These are phyloP conservation scores for Lyophyllum shimeji DNA, from an alignment of 768 basidiomycete genomes.

Conservation along the genomic window DNA sequence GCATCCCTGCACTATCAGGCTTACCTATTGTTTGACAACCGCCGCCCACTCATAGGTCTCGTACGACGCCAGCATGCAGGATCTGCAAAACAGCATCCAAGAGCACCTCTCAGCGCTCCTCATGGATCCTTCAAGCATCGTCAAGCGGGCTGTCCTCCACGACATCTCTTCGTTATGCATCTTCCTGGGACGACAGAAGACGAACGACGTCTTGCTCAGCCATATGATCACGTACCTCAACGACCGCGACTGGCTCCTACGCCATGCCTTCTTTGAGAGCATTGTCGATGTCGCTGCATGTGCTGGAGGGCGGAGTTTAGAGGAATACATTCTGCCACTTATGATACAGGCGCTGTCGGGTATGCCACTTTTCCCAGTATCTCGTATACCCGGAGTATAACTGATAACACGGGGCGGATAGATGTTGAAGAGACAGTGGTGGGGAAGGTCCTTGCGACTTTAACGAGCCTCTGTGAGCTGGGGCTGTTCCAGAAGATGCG, in stretches of 20 bases:
- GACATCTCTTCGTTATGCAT: constrained; percentile 89
- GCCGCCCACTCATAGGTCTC: constrained; percentile 61
- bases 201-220: constrained; percentile 92
- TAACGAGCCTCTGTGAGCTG: constrained; percentile 88
- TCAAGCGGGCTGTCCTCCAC: constrained; percentile 87
- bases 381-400: background rate
- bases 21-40: no score
- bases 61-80: constrained; percentile 84
- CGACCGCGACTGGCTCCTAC: constrained; percentile 89
- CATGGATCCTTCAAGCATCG: constrained; percentile 84
- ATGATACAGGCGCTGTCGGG: constrained; percentile 96
- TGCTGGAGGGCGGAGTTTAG: constrained; percentile 86
- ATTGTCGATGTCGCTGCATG: constrained; percentile 95
- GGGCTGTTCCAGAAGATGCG: constrained; percentile 91
- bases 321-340: constrained; percentile 95
- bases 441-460: constrained; percentile 81
- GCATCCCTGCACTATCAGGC: no score
- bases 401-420: constrained; percentile 27
- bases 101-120: constrained; percentile 86
- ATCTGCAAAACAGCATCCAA: constrained; percentile 82
- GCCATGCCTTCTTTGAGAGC: constrained; percentile 92
- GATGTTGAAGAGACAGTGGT: constrained; percentile 96
- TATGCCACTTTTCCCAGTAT: constrained; percentile 29
- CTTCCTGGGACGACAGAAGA: constrained; percentile 89
- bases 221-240: constrained; percentile 84